Evolutionary conservation across 176 grass and related monocot genomes (phyloP), one percentile per base, ranked within the genome.

Genomic region (Puya raimondii): DNA sequence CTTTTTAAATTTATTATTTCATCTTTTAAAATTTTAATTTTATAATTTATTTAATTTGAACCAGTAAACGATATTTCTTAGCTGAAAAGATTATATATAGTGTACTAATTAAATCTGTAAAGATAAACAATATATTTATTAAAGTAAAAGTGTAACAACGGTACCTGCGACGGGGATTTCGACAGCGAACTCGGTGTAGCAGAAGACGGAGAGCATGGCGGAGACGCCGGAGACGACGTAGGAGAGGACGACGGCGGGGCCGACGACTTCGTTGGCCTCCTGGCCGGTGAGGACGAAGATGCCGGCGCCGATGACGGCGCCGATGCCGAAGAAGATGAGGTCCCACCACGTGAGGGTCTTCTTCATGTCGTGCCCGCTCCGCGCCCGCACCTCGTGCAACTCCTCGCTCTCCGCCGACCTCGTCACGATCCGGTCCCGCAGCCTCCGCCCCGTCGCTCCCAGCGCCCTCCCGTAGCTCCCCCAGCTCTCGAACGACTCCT

Each of bases 181-280:
- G 63, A 96, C 71, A 67, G 92, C 92, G 67, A 96, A 96, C 88
- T 96, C 92, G 16, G 92, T 96, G 80, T 96, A 96, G 63, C 92
- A 96, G 74, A 96, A 85, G 50, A 96, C 92, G 27, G 92, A 88
- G 53, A 96, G 92, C 92, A 96, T 96, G 80, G 92, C 92, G 16
- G 85, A 96, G 33, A 96, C 9, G 54, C 92, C 92, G 33, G 92
- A 96, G 17, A 96, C 72, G 23, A 85, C 92, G 66, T 85, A 96
- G 11, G 88, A 96, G 53, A 96, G 21, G 72, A 96, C 85, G 67
- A 96, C 85, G 56, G 92, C 92, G n/a, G 92, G 88, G 0, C 92
- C 92, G 11, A 80, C 92, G 15, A 49, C 82, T 1, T 75, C 42
- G 27, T 11, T 80, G 53, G 91, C 91, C 66, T 87, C 87, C 79